Conservation (phyloP, 2,329 filamentous ascomycete genomes). For the Nigrograna mackinnonii region DNA sequence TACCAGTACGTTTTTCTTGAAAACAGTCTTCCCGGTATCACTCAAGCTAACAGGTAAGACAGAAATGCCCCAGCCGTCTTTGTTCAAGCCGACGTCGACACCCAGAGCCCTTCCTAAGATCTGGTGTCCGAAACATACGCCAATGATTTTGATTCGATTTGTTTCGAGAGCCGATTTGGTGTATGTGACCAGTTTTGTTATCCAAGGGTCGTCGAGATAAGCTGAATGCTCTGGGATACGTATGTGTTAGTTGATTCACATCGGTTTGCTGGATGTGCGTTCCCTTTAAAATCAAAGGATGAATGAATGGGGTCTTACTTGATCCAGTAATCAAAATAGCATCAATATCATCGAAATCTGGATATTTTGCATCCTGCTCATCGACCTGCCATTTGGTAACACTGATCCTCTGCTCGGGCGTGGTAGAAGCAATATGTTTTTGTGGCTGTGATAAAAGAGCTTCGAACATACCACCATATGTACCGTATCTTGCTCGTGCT, state of each 20-base stretch:
- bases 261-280: too few relatives aligned
- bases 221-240: too few relatives aligned
- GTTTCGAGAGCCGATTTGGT: not conserved
- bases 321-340: conserved; percentile 77
- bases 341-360: conserved; percentile 74
- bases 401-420: conserved; percentile 74
- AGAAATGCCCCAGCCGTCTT: conserved; percentile 78
- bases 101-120: conserved; percentile 76
- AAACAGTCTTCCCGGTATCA: conserved; percentile 70
- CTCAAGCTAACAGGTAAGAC: conserved; percentile 72
- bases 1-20: conserved; percentile 67
- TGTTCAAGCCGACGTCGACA: conserved; percentile 66
- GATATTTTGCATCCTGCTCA: conserved; percentile 71
- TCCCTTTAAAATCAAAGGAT: too few relatives aligned
- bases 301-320: conserved; percentile 38
- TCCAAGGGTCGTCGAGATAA: conserved; percentile 15
- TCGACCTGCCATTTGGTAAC: too few relatives aligned
- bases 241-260: too few relatives aligned
- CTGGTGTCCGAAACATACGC: conserved; percentile 87
- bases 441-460: conserved; percentile 35
- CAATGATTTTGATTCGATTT: conserved; percentile 61
- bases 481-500: conserved; percentile 66
- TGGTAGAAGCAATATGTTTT: conserved; percentile 60
- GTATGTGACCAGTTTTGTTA: not conserved
- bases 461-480: conserved; percentile 69